These are phyloP conservation scores for Caryopteris hybrid DNA, from an alignment of 305 asterid species.

Conservation along the genomic window DNA sequence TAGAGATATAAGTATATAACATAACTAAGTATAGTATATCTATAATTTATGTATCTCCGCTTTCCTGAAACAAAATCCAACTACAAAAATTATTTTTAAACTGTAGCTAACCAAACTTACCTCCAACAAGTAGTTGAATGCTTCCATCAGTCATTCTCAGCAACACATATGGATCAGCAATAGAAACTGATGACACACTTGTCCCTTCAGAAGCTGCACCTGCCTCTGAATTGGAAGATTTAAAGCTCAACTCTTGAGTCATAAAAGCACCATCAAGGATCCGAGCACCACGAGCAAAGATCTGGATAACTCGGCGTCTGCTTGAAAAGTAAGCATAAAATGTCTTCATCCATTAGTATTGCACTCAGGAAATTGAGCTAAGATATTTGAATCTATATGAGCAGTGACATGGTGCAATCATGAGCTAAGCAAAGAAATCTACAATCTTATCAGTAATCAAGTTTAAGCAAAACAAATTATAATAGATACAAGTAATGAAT, in stretches of 20 bases:
- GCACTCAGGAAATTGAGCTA: constrained; percentile 1
- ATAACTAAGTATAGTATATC: neutral
- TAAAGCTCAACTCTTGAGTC: constrained; percentile 92
- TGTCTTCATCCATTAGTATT: constrained; percentile 12
- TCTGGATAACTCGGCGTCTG: constrained; percentile 97
- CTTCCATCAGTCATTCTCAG: constrained; percentile 92
- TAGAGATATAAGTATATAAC: neutral
- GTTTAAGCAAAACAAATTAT: neutral
- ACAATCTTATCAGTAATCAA: constrained; percentile 1
- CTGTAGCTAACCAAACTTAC: constrained; percentile 34
- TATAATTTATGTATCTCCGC: too few species aligned
- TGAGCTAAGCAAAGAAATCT: neutral
- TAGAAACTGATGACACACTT: constrained; percentile 73
- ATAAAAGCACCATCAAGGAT: constrained; percentile 93
- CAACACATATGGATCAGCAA: constrained; percentile 93
- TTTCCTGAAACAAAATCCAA: constrained; percentile 1
- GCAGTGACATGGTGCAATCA: neutral
- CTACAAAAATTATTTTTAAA: neutral
- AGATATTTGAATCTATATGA: neutral
- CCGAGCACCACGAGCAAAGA: constrained; percentile 90
- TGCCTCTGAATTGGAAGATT: constrained; percentile 63
- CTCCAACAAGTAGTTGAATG: constrained; percentile 94
- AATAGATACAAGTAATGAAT: neutral
- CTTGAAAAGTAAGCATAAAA: constrained; percentile 15
- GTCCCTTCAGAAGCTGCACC: constrained; percentile 63